phyloP scores from a whole-genome alignment of 805 yeast genomes.

The Cyberlindnera saturnus region DNA sequence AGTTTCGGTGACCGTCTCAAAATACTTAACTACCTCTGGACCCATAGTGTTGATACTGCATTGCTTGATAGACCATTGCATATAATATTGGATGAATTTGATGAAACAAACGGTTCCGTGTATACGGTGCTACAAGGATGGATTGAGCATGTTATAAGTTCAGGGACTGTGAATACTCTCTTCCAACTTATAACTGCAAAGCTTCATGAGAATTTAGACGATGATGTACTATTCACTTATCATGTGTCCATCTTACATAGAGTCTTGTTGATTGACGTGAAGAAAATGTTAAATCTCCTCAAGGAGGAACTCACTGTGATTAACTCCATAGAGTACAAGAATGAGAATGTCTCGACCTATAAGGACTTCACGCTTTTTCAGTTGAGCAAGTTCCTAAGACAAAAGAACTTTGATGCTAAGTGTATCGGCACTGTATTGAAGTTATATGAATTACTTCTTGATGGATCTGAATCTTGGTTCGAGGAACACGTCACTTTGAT shows the following conservation, averaged over 20 bases:
- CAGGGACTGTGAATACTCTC: slow-evolving; percentile 56
- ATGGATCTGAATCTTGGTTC: slow-evolving; percentile 54
- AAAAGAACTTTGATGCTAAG: slow-evolving; percentile 28
- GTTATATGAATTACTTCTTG: slow-evolving; percentile 39
- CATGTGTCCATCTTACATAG: slow-evolving; percentile 47
- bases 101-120: slow-evolving; percentile 36
- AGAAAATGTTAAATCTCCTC: slow-evolving; percentile 40
- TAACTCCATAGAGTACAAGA: slow-evolving; percentile 38
- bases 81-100: slow-evolving; percentile 59
- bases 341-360: slow-evolving; percentile 50
- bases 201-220: slow-evolving; percentile 46
- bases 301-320: slow-evolving; percentile 54
- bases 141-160: slow-evolving; percentile 36
- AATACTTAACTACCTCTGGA: slow-evolving; percentile 69
- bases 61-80: slow-evolving; percentile 57
- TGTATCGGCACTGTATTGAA: slow-evolving; percentile 39
- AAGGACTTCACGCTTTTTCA: slow-evolving; percentile 47
- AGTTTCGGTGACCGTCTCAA: slow-evolving; percentile 36
- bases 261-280: slow-evolving; percentile 42
- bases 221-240: slow-evolving; percentile 58
- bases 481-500: slow-evolving; percentile 36
- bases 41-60: slow-evolving; percentile 51
- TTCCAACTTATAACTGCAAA: slow-evolving; percentile 56
- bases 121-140: slow-evolving; percentile 42
- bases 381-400: slow-evolving; percentile 39